A percentile compares a stretch with the other conserved stretches of the same genome.
phyloP scores from a whole-genome alignment of 2,329 filamentous ascomycete species.

The Ophiosphaerella narmari region DNA sequence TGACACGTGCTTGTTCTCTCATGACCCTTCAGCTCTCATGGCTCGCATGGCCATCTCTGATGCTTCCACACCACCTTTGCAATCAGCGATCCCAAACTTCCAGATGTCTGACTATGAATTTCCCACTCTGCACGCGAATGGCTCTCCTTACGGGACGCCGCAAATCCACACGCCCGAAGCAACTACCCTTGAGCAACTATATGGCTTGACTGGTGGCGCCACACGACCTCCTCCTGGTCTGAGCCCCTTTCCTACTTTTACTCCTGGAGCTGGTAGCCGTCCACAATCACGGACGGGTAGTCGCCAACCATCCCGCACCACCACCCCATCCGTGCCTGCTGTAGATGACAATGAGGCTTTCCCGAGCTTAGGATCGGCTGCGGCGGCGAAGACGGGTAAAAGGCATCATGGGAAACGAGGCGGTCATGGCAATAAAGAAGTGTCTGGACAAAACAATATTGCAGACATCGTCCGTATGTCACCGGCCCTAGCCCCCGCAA shows the following conservation, averaged over 20 bases:
- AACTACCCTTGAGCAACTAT: constrained; percentile 49
- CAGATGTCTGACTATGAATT: constrained; percentile 87
- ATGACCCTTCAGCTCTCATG: constrained; percentile 87
- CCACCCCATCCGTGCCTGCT: constrained; percentile 70
- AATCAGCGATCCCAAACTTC: constrained; percentile 68
- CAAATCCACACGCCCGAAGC: constrained; percentile 49
- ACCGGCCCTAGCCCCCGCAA: constrained; percentile 73
- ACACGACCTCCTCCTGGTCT: constrained; percentile 71
- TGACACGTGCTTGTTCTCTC: constrained; percentile 93
- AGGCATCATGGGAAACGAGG: constrained; percentile 93
- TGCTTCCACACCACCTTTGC: constrained; percentile 65
- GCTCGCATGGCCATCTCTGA: constrained; percentile 78
- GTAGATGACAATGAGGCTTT: constrained; percentile 97
- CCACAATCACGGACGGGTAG: constrained; percentile 84
- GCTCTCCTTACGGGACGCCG: constrained; percentile 48
- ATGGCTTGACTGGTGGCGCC: constrained; percentile 41
- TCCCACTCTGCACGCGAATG: constrained; percentile 67
- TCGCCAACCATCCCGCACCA: constrained; percentile 70
- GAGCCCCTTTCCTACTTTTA: constrained; percentile 65
- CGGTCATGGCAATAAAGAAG: constrained; percentile 69
- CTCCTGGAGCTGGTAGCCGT: constrained; percentile 60
- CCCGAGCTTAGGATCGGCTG: constrained; percentile 79
- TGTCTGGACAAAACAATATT: constrained; percentile 69
- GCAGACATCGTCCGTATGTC: constrained; percentile 97
- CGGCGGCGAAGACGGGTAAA: constrained; percentile 75